A percentile compares a stretch with the other conserved stretches of the same genome.
Conservation (phyloP, 2,329 filamentous ascomycete genomes). For the Cadophora malorum region DNA sequence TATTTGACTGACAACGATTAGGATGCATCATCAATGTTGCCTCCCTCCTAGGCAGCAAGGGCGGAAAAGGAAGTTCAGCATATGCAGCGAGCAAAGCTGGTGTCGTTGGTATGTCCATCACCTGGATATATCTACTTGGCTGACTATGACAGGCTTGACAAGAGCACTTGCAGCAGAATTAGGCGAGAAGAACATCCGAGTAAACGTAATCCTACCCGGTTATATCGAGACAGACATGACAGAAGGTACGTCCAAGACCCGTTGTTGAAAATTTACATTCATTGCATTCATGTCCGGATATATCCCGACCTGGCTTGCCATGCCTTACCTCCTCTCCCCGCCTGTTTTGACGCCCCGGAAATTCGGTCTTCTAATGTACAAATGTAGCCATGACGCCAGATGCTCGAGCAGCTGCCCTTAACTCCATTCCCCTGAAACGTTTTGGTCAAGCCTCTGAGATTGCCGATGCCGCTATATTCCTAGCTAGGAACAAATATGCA, state of each 20-base stretch:
- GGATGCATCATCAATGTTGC: slow-evolving; percentile 83
- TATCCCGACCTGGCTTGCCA: neutral
- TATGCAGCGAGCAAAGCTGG: slow-evolving; percentile 86
- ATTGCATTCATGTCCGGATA: slow-evolving; percentile 2
- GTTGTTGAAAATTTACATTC: slow-evolving; percentile 17
- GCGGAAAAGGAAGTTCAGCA: slow-evolving; percentile 71
- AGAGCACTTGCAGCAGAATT: slow-evolving; percentile 69
- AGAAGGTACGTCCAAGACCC: slow-evolving; percentile 56
- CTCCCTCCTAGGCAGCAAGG: slow-evolving; percentile 74
- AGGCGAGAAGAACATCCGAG: slow-evolving; percentile 67
- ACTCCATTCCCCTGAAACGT: slow-evolving; percentile 67
- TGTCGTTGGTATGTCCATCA: slow-evolving; percentile 62
- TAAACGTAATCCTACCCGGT: slow-evolving; percentile 82
- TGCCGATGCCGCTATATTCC: slow-evolving; percentile 81
- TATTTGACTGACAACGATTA: slow-evolving; percentile 37
- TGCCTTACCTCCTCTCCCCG: neutral
- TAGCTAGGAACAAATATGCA: slow-evolving; percentile 79
- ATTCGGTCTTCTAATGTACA: slow-evolving; percentile 45
- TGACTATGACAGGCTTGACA: slow-evolving; percentile 62
- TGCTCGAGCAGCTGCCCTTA: slow-evolving; percentile 44
- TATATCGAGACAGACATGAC: slow-evolving; percentile 87
- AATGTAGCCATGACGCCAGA: slow-evolving; percentile 52
- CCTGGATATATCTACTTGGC: slow-evolving; percentile 4
- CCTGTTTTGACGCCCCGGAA: slow-evolving; percentile 37
- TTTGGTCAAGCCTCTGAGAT: slow-evolving; percentile 75